phyloP scores from a whole-genome alignment of 805 yeast species.

The Sugiyamaella valdiviana region DNA sequence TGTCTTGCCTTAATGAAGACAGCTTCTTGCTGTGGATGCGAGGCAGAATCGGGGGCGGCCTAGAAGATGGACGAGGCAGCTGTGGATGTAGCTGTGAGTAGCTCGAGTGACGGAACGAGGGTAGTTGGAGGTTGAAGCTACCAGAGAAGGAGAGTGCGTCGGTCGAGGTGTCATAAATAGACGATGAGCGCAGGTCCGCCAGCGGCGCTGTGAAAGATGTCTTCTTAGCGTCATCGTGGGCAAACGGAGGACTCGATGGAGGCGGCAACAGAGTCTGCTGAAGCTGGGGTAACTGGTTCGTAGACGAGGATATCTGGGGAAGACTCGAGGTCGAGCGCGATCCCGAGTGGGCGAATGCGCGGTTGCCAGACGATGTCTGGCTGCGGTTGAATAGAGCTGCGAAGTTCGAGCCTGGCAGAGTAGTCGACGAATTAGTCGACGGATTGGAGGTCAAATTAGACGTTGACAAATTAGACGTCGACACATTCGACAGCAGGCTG shows the following conservation, averaged over 20 bases:
- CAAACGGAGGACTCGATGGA: neutral
- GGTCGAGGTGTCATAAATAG: neutral
- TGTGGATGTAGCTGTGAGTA: slow-evolving; percentile 6
- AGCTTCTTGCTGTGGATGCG: neutral
- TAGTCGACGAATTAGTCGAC: neutral
- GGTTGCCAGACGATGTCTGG: neutral
- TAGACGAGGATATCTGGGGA: neutral
- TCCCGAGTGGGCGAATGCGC: neutral
- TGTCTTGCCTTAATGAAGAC: neutral
- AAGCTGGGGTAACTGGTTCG: neutral
- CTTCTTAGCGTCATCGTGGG: neutral
- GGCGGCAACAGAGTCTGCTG: neutral
- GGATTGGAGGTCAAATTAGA: no score
- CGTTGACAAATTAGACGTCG: no score
- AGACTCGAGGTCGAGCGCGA: neutral
- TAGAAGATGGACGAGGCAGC: neutral
- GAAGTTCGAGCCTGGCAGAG: neutral
- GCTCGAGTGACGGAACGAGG: neutral
- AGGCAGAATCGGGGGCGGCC: neutral
- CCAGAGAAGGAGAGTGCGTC: no score
- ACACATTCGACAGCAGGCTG: no score
- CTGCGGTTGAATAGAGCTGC: neutral
- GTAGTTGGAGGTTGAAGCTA: neutral
- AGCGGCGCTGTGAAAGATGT: neutral
- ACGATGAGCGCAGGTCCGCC: neutral